These are phyloP conservation scores for Metschnikowia vanudenii DNA, from an alignment of 805 yeast species.

Conservation along the genomic window DNA sequence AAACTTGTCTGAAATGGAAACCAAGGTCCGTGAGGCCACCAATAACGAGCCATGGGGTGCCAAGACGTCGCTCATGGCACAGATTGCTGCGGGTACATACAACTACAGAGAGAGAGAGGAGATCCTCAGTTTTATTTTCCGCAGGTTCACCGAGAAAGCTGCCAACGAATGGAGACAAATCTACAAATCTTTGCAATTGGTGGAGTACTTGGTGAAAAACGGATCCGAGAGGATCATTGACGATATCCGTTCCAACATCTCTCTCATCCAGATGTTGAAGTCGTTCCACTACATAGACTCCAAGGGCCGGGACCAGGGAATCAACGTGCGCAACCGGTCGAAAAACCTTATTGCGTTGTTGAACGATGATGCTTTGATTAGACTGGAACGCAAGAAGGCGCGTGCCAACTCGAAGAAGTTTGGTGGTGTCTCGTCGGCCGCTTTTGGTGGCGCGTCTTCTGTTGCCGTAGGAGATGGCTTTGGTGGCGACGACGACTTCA, in stretches of 20 bases:
- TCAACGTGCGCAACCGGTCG: conserved; percentile 89
- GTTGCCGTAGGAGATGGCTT: conserved; percentile 31
- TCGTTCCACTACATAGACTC: conserved; percentile 92
- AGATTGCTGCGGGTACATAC: conserved; percentile 92
- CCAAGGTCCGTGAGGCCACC: conserved; percentile 95
- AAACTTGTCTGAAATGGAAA: conserved; percentile 95
- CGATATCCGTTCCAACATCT: conserved; percentile 82
- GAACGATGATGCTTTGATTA: conserved; percentile 70
- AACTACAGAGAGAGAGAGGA: conserved; percentile 81
- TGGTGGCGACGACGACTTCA: conserved; percentile 46
- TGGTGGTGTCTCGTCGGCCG: conserved; percentile 64
- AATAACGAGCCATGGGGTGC: conserved; percentile 99
- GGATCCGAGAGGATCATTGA: conserved; percentile 96
- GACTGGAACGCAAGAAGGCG: conserved; percentile 89
- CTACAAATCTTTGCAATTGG: conserved; percentile 86
- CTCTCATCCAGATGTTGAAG: conserved; percentile 81
- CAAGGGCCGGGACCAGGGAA: conserved; percentile 93
- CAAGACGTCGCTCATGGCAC: conserved; percentile 85
- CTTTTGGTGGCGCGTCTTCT: conserved; percentile 51
- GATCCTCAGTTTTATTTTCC: conserved; percentile 68
- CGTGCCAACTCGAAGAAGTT: conserved; percentile 80
- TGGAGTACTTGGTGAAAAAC: conserved; percentile 86
- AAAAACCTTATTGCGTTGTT: conserved; percentile 69
- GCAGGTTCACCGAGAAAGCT: conserved; percentile 92
- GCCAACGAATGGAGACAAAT: conserved; percentile 98